Evolutionary conservation across 768 basidiomycete species (phyloP).

Genomic region (Nevesoporus exiguus): DNA sequence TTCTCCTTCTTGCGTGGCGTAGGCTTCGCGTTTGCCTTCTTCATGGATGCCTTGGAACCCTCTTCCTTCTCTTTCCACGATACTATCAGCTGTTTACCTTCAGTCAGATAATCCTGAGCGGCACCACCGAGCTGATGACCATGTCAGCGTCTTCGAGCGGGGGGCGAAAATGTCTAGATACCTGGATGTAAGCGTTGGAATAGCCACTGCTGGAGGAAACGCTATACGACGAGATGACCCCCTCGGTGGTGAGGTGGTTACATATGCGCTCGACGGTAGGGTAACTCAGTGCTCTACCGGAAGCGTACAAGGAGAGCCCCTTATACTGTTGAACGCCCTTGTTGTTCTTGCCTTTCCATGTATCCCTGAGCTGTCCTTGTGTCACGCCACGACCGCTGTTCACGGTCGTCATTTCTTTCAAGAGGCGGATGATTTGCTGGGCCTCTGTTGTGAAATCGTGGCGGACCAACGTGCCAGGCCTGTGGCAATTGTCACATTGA

Average conservation of each 20-base stretch:
- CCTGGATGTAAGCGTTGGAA: conserved; percentile 52
- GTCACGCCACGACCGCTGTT: conserved; percentile 54
- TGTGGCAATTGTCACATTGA: conserved; percentile 82
- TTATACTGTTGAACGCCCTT: conserved; percentile 42
- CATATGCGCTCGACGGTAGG: conserved; percentile 66
- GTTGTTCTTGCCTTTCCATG: conserved; percentile 62
- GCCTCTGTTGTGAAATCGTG: conserved; percentile 65
- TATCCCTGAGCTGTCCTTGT: conserved; percentile 51
- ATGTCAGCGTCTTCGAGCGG: background rate
- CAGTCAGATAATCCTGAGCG: conserved; percentile 22
- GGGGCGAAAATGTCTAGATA: conserved; percentile 16
- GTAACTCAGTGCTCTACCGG: conserved; percentile 45
- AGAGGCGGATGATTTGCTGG: conserved; percentile 52
- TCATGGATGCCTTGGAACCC: conserved; percentile 4
- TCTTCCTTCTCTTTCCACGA: conserved; percentile 28
- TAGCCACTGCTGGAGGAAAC: conserved; percentile 47
- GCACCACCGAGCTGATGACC: conserved; percentile 15
- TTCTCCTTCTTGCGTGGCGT: conserved; percentile 21
- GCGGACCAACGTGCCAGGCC: conserved; percentile 40
- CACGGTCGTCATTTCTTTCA: conserved; percentile 42
- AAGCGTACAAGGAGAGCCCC: conserved; percentile 51
- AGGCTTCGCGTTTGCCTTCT: conserved; percentile 8
- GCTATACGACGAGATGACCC: conserved; percentile 48
- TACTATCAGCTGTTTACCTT: conserved; percentile 17
- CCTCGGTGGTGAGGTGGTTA: conserved; percentile 48